These are phyloP conservation scores for Zizania palustris DNA, from an alignment of 202 grass and related monocot species.

Conservation along the genomic window DNA sequence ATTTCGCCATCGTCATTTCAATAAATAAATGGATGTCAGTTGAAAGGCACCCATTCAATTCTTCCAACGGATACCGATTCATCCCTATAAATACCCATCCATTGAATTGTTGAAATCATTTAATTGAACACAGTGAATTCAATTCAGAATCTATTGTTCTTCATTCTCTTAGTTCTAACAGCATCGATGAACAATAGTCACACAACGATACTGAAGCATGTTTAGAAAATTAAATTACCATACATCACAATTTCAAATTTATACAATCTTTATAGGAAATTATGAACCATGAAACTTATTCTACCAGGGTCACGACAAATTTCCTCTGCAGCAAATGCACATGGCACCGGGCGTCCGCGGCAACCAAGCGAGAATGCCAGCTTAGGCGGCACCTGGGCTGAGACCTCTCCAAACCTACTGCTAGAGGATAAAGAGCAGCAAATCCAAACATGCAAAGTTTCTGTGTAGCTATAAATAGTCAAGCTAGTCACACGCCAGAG, in stretches of 20 bases:
- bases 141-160: no score
- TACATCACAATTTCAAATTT: background rate
- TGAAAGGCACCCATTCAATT: no score
- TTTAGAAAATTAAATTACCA: background rate
- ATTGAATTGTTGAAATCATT: no score
- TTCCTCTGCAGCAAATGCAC: slow-evolving; percentile 9
- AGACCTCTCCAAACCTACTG: slow-evolving; percentile 24
- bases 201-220: background rate
- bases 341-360: background rate
- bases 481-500: background rate
- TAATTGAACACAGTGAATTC: no score
- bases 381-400: background rate
- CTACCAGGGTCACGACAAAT: background rate
- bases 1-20: no score
- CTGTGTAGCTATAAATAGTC: background rate
- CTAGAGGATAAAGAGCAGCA: slow-evolving; percentile 23
- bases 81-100: no score
- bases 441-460: slow-evolving; percentile 9
- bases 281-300: slow-evolving; percentile 4
- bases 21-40: no score
- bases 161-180: no score
- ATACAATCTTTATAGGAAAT: background rate
- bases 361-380: background rate
- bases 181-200: no score
- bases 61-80: no score